phyloP scores from a whole-genome alignment of 1,284 basidiomycete species.

The Leccinum fallax region DNA sequence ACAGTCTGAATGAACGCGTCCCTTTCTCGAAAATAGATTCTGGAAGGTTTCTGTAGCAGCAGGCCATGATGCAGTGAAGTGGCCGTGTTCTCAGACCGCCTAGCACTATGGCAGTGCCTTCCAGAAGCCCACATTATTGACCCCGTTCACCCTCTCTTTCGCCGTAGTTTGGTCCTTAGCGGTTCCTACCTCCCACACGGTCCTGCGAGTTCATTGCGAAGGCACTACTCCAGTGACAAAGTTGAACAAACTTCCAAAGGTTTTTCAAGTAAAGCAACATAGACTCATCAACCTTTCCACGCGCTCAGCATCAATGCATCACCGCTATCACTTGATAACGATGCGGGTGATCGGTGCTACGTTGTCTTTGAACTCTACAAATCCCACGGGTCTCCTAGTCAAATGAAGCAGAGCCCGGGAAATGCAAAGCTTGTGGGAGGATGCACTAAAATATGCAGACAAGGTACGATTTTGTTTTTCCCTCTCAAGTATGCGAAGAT shows the following conservation, averaged over 20 bases:
- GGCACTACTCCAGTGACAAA: neutral
- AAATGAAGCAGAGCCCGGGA: too few relatives aligned
- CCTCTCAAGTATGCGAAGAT: too few relatives aligned
- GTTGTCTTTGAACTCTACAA: too few relatives aligned
- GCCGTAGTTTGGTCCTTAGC: neutral
- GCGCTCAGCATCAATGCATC: neutral
- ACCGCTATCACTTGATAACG: neutral
- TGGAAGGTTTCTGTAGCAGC: neutral
- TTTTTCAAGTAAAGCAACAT: neutral
- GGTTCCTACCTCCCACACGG: neutral
- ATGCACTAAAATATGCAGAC: too few relatives aligned
- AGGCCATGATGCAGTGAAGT: neutral
- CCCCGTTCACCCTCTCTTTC: neutral
- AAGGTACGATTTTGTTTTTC: too few relatives aligned
- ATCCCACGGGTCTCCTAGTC: too few relatives aligned
- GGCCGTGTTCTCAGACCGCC: too few relatives aligned
- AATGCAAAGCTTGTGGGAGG: too few relatives aligned
- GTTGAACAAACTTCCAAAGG: neutral
- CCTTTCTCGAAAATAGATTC: neutral
- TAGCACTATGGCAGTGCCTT: neutral
- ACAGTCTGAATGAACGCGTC: neutral
- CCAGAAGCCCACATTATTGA: neutral
- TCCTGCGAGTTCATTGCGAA: neutral
- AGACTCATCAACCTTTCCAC: neutral
- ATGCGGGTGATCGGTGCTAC: neutral